Conservation (phyloP, 352 stramenopile genomes). For the Phytophthora idaei region DNA sequence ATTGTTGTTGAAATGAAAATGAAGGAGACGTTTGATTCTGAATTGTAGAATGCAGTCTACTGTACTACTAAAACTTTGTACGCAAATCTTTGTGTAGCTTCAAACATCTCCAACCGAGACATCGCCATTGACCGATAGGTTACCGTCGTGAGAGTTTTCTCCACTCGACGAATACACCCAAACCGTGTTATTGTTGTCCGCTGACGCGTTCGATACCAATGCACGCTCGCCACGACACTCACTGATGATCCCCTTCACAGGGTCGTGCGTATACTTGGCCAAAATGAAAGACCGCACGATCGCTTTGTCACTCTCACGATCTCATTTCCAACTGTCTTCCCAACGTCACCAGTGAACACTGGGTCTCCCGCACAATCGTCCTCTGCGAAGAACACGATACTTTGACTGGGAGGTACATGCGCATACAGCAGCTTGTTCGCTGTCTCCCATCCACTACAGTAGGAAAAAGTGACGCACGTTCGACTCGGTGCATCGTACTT, state of each 20-base stretch:
- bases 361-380: neutral
- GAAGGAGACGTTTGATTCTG: no score
- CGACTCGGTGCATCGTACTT: neutral
- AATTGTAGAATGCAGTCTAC: no score
- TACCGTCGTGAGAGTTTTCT: neutral
- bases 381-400: neutral
- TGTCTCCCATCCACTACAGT: neutral
- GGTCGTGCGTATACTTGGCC: neutral
- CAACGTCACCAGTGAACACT: neutral
- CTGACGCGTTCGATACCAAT: neutral
- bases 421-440: constrained; percentile 1
- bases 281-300: neutral
- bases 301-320: neutral
- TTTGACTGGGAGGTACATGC: neutral
- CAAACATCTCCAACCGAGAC: neutral
- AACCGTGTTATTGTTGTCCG: neutral
- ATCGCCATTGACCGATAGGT: neutral
- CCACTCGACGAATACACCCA: neutral
- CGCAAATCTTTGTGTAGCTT: no score
- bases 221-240: neutral
- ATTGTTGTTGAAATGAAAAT: neutral
- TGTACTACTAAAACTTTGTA: no score
- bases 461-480: neutral
- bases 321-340: neutral
- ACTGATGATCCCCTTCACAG: neutral